Evolutionary conservation across 495 filamentous ascomycete genomes (phyloP).

Genomic region (Lentithecium fluviatile): DNA sequence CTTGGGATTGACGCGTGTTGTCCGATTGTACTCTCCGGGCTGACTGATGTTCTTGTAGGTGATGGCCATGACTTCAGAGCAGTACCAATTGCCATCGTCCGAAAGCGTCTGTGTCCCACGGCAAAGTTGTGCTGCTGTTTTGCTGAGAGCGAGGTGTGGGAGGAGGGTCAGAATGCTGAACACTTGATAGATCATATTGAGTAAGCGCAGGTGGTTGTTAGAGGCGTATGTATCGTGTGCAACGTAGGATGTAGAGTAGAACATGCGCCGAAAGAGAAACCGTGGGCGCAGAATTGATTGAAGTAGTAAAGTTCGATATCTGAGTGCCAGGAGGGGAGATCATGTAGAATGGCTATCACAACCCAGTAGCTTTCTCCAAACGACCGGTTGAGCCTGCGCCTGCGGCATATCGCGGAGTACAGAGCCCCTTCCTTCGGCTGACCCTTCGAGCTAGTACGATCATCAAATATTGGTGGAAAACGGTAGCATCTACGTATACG

Average conservation of each 20-base stretch:
- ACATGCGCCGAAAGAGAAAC: neutral
- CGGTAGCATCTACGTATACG: too few relatives aligned
- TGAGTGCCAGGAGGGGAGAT: too few relatives aligned
- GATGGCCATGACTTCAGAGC: constrained; percentile 58
- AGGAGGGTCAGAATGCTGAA: neutral
- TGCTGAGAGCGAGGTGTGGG: neutral
- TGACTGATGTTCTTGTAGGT: constrained; percentile 59
- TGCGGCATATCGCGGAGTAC: too few relatives aligned
- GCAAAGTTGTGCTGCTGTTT: constrained; percentile 34
- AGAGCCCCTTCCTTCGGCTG: too few relatives aligned
- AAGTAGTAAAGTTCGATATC: too few relatives aligned
- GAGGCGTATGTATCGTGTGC: neutral
- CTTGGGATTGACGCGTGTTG: constrained; percentile 56
- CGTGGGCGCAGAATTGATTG: too few relatives aligned
- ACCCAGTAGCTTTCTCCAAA: too few relatives aligned
- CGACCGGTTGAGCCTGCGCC: too few relatives aligned
- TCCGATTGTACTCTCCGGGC: constrained; percentile 57
- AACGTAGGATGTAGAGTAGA: neutral
- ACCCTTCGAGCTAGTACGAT: too few relatives aligned
- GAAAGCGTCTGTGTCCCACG: constrained; percentile 30
- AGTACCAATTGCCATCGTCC: constrained; percentile 53
- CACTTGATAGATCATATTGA: constrained; percentile 3
- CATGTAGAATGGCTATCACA: too few relatives aligned
- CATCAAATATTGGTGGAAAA: too few relatives aligned
- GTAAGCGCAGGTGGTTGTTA: neutral